These are phyloP conservation scores for Xerocomellus intermedius DNA, from an alignment of 768 basidiomycete genomes.

Conservation along the genomic window DNA sequence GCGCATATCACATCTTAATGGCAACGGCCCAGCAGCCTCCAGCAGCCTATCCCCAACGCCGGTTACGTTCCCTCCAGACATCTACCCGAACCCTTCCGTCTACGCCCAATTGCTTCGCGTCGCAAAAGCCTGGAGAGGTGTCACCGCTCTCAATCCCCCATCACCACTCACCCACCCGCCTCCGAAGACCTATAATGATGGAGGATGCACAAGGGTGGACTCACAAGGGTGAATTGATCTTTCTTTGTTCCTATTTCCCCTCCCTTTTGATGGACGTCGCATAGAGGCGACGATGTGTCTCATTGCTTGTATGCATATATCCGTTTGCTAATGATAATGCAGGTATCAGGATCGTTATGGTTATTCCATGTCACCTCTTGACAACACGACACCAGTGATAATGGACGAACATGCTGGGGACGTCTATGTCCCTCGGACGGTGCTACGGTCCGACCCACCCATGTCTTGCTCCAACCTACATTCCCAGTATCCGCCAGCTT, in stretches of 20 bases:
- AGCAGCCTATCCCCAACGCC: conserved; percentile 20
- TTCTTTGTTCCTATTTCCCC: not conserved
- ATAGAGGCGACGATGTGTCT: conserved; percentile 12
- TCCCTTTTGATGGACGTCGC: conserved; percentile 8
- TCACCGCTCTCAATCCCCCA: conserved; percentile 51
- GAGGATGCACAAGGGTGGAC: conserved; percentile 22
- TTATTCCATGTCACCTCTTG: conserved; percentile 29
- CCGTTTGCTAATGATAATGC: conserved; percentile 17
- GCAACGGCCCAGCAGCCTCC: not conserved
- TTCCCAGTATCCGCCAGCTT: conserved; percentile 6
- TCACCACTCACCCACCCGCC: conserved; percentile 18
- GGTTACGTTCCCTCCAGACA: conserved; percentile 39
- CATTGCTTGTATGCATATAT: conserved; percentile 9
- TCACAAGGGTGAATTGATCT: conserved; percentile 28
- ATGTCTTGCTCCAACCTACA: conserved; percentile 11
- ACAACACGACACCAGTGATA: conserved; percentile 35
- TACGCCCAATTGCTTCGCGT: conserved; percentile 54
- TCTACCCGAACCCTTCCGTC: conserved; percentile 35
- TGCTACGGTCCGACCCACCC: conserved; percentile 18
- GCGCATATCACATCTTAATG: conserved; percentile 15
- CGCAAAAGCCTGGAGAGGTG: conserved; percentile 64
- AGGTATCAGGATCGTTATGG: conserved; percentile 30
- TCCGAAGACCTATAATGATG: conserved; percentile 23
- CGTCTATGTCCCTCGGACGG: conserved; percentile 20
- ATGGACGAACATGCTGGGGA: conserved; percentile 30